These are phyloP conservation scores for Diaporthe ilicicola DNA, from an alignment of 2,329 filamentous ascomycete species.

Conservation along the genomic window DNA sequence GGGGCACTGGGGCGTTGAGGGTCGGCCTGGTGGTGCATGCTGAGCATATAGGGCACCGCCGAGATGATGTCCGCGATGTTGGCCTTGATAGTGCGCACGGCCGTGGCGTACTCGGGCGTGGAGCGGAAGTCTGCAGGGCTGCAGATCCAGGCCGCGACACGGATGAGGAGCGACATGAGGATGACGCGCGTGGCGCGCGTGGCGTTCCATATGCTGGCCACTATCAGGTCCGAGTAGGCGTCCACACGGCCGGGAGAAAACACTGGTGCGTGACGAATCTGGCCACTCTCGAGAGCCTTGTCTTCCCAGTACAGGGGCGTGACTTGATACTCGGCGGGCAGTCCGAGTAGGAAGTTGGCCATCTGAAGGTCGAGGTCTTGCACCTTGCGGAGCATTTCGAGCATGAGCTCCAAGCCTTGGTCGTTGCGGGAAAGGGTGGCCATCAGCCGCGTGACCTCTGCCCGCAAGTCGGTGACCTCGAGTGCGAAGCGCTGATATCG, in stretches of 20 bases:
- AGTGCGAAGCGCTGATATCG: constrained; percentile 61
- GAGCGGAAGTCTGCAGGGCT: constrained; percentile 69
- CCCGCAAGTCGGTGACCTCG: constrained; percentile 61
- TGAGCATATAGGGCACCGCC: constrained; percentile 66
- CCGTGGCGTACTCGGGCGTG: constrained; percentile 67
- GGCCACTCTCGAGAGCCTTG: constrained; percentile 58
- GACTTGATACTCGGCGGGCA: constrained; percentile 60
- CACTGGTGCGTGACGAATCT: constrained; percentile 56
- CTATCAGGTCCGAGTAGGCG: constrained; percentile 65
- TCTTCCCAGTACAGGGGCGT: constrained; percentile 65
- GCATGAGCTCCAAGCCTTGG: constrained; percentile 59
- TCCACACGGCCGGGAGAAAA: constrained; percentile 69
- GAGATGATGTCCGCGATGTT: constrained; percentile 67
- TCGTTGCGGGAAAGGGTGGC: constrained; percentile 53
- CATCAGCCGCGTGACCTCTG: constrained; percentile 61
- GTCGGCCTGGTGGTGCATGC: constrained; percentile 54
- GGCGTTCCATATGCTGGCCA: constrained; percentile 65
- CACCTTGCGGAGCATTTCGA: constrained; percentile 60
- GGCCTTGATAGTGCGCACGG: constrained; percentile 58
- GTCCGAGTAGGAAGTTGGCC: constrained; percentile 57
- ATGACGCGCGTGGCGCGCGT: constrained; percentile 62
- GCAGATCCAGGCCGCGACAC: constrained; percentile 68
- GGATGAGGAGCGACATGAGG: constrained; percentile 62
- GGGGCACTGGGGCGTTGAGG: neutral
- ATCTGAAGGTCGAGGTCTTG: constrained; percentile 63